phyloP scores from a whole-genome alignment of 345 rosid genomes.

The Zanthoxylum bungeanum region DNA sequence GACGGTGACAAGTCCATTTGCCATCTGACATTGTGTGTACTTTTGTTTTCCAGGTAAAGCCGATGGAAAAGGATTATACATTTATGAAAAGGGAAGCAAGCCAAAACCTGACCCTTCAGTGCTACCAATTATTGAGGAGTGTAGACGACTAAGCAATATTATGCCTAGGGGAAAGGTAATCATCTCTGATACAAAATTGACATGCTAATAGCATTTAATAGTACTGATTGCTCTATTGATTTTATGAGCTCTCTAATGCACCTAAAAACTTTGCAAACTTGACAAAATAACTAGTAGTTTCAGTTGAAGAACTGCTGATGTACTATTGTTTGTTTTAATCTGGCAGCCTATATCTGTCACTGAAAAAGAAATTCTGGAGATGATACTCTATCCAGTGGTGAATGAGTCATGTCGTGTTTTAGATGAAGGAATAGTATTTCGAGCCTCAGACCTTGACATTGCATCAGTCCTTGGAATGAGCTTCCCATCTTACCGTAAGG shows the following conservation, averaged over 20 bases:
- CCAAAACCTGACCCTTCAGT: conserved; percentile 88
- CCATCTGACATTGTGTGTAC: too few relatives aligned
- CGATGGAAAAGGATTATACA: conserved; percentile 85
- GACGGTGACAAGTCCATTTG: background rate
- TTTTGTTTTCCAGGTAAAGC: conserved; percentile 74
- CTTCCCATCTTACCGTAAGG: conserved; percentile 87
- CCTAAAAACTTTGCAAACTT: too few relatives aligned
- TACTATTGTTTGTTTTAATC: conserved; percentile 13
- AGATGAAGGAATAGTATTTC: conserved; percentile 79
- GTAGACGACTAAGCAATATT: conserved; percentile 58
- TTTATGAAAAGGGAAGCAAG: conserved; percentile 72
- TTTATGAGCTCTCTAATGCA: too few relatives aligned
- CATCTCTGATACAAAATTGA: conserved; percentile 1
- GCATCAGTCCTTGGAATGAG: conserved; percentile 97
- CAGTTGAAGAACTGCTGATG: conserved; percentile 11
- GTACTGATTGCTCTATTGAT: too few relatives aligned
- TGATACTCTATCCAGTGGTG: conserved; percentile 87
- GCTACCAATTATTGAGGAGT: conserved; percentile 66
- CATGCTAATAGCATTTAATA: too few relatives aligned
- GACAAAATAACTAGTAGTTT: background rate
- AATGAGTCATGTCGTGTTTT: conserved; percentile 90
- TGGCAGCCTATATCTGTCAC: conserved; percentile 70
- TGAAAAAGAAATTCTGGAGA: conserved; percentile 83
- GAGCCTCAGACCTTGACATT: conserved; percentile 85
- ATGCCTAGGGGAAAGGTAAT: conserved; percentile 98